Base-by-base conservation (phyloP, 257 asterid species). In the Penstemon eatonii region DNA sequence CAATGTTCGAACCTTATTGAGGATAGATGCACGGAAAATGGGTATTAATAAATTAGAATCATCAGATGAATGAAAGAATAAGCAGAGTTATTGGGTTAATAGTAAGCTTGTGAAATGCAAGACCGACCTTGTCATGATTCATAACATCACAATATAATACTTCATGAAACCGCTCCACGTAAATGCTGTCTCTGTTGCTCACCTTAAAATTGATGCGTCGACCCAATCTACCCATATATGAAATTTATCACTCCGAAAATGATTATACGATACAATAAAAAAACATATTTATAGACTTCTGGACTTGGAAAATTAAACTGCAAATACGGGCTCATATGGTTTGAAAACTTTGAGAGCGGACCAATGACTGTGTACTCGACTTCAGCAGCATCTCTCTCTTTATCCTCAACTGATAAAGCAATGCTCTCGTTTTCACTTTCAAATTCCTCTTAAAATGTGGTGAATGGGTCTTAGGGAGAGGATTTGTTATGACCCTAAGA, bases 141-240 rank as follows among this genome's bases (percentile, higher is more conserved):
- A 15, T 15, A 66, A 93, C 77, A 41, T 90, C 87, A 65, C 99
- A 90, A 73, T n/a, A n/a, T n/a, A n/a, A n/a, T 84, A 78, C 89
- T 93, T 90, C 89, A 15, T 15, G 18, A 15, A 90, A 72, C 78
- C 67, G 87, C 88, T 93, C 99, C 2, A 81, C 71, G 62, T 73
- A 93, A 69, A 90, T 90, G 73, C 77, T 67, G 78, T 92, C 98
- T 33, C 90, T 81, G 65, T 90, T 92, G 91, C 98, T 86, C 77
- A 90, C 97, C 78, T 92, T 92, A 83, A 90, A 92, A 92, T 75
- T 92, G 97, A 76, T 92, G 97, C 44, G n/a, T n/a, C n/a, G 98
- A 86, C 53, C 98, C 98, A 81, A 92, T 80, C 98, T 92, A 82
- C 71, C 18, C 18, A 71, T 7, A 74, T 37, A 25, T 25, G 33